These are phyloP conservation scores for Nakaseomyces glabratus DNA, from an alignment of 1,139 yeast species.

Conservation along the genomic window DNA sequence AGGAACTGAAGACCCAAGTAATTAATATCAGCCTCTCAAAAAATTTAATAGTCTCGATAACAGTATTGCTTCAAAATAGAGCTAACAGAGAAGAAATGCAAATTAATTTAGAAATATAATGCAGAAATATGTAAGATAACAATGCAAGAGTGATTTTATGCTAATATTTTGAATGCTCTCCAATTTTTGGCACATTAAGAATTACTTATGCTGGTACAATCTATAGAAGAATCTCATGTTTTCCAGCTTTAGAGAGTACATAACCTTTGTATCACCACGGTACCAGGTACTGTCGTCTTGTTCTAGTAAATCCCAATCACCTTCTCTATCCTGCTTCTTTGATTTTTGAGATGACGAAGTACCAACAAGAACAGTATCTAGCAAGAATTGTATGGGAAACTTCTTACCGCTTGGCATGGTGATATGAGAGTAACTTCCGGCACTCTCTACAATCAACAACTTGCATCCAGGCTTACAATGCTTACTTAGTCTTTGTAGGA, in stretches of 20 bases:
- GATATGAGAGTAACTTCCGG: slow-evolving; percentile 81
- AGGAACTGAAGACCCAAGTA: too few species aligned
- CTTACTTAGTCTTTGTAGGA: slow-evolving; percentile 44
- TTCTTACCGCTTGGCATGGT: slow-evolving; percentile 55
- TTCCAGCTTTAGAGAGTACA: slow-evolving; percentile 66
- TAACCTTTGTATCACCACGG: slow-evolving; percentile 45
- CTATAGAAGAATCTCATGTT: slow-evolving; percentile 83
- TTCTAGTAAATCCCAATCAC: slow-evolving; percentile 58
- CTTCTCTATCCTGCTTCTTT: slow-evolving; percentile 23
- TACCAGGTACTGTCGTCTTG: slow-evolving; percentile 78
- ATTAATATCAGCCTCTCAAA: too few species aligned
- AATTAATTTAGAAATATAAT: too few species aligned
- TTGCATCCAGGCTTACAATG: slow-evolving; percentile 47
- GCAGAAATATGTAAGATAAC: too few species aligned
- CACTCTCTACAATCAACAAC: slow-evolving; percentile 71
- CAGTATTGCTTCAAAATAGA: too few species aligned
- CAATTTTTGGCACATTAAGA: too few species aligned
- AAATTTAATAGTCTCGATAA: too few species aligned
- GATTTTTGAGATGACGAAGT: slow-evolving; percentile 36
- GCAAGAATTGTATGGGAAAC: slow-evolving; percentile 74
- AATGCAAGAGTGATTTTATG: too few species aligned
- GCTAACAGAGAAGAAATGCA: too few species aligned
- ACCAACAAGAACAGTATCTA: slow-evolving; percentile 64
- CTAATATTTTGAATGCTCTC: too few species aligned
- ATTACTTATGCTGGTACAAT: slow-evolving; percentile 49